Evolutionary conservation across 169 alveolate species (phyloP).

Genomic region (Plasmodium vinckei): DNA sequence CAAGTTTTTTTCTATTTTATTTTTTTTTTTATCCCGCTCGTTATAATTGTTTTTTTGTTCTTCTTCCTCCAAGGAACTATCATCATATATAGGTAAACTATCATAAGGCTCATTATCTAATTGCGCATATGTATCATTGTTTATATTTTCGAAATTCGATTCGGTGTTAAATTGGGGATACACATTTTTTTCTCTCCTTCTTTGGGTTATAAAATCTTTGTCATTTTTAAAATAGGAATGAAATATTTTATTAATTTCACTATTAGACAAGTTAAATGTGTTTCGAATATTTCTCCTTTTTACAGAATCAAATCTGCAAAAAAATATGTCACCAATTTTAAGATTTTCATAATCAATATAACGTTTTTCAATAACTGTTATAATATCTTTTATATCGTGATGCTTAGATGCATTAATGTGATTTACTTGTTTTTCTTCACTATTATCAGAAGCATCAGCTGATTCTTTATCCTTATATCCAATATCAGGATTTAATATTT

Average conservation of each 20-base stretch:
- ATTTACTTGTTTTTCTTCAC: not conserved
- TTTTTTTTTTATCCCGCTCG: too few species aligned
- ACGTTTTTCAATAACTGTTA: slow-evolving; percentile 70
- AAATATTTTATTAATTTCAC: slow-evolving; percentile 39
- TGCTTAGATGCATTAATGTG: not conserved
- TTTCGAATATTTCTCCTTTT: slow-evolving; percentile 53
- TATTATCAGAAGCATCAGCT: not conserved
- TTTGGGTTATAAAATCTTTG: slow-evolving; percentile 6
- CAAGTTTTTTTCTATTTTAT: too few species aligned
- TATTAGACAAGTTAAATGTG: slow-evolving; percentile 57
- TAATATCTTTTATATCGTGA: slow-evolving; percentile 18
- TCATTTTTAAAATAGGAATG: slow-evolving; percentile 49
- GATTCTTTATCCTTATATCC: not conserved
- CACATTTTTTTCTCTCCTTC: not conserved
- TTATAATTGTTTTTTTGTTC: too few species aligned
- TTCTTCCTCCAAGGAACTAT: too few species aligned
- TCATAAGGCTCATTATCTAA: not conserved
- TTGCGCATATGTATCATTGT: not conserved
- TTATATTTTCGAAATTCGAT: not conserved
- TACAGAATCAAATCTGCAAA: slow-evolving; percentile 66
- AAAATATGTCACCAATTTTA: slow-evolving; percentile 66
- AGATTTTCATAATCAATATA: slow-evolving; percentile 74
- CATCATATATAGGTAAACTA: too few species aligned
- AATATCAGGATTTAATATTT: slow-evolving; percentile 19
- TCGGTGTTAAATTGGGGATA: not conserved